Conservation (phyloP, 495 filamentous ascomycete genomes). For the Oidiodendron maius region DNA sequence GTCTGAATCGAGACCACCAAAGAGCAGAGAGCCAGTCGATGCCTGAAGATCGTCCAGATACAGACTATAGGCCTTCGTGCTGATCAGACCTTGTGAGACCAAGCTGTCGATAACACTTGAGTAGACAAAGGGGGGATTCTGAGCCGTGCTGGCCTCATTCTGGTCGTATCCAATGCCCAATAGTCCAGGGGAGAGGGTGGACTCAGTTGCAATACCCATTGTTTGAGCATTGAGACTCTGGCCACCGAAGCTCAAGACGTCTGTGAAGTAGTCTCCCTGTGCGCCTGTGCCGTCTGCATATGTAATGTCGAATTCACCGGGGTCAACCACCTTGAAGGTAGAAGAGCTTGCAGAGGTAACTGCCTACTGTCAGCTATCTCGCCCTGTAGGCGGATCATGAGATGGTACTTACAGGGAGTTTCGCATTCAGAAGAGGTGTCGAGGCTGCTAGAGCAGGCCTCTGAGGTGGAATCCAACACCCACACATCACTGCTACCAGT, state of each 20-base stretch:
- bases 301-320: constrained; percentile 65
- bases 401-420: not conserved
- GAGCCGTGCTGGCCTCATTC: constrained; percentile 59
- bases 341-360: constrained; percentile 56
- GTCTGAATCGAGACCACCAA: constrained; percentile 81
- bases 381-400: too few species aligned
- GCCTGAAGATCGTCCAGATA: constrained; percentile 62
- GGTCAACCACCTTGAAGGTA: constrained; percentile 58
- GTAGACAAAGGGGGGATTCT: constrained; percentile 40
- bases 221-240: constrained; percentile 60
- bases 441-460: constrained; percentile 34
- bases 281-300: constrained; percentile 69
- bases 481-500: constrained; percentile 89
- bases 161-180: constrained; percentile 79
- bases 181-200: constrained; percentile 68
- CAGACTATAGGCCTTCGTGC: constrained; percentile 78
- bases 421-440: constrained; percentile 18
- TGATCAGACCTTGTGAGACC: constrained; percentile 62
- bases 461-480: constrained; percentile 41
- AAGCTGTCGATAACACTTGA: constrained; percentile 74
- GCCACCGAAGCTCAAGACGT: constrained; percentile 66
- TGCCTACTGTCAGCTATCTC: too few species aligned
- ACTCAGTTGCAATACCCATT: constrained; percentile 73
- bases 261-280: constrained; percentile 71
- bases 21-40: constrained; percentile 73